Percentiles rank a stretch among this genome's conserved stretches.
Evolutionary conservation across 768 basidiomycete genomes (phyloP).

Genomic region (Sporobolomyces phaffii): DNA sequence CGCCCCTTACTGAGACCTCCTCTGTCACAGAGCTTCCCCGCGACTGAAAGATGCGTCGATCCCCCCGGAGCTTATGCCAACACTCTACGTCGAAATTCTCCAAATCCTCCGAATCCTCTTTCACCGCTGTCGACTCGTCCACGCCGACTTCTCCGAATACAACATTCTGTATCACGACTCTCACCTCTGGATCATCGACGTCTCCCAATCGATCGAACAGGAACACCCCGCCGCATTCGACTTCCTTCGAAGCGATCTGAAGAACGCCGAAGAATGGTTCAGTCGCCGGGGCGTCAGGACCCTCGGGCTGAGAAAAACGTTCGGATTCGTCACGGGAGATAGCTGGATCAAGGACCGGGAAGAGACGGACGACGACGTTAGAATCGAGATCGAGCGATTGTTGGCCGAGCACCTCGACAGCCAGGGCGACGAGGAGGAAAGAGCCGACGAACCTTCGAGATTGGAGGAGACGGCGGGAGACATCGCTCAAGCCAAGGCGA

Average conservation of each 20-base stretch:
- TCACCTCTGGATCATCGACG: slow-evolving; percentile 90
- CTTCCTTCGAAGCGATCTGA: slow-evolving; percentile 84
- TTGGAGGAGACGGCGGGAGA: slow-evolving; percentile 11
- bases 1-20: no score
- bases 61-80: slow-evolving; percentile 52
- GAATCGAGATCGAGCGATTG: slow-evolving; percentile 36
- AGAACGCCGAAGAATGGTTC: slow-evolving; percentile 91
- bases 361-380: slow-evolving; percentile 33
- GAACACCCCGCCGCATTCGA: slow-evolving; percentile 96
- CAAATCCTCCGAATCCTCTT: slow-evolving; percentile 76
- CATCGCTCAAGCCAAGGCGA: slow-evolving; percentile 1
- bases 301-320: slow-evolving; percentile 72
- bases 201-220: slow-evolving; percentile 96
- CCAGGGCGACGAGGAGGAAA: slow-evolving; percentile 54
- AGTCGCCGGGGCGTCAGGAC: slow-evolving; percentile 64
- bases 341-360: slow-evolving; percentile 47
- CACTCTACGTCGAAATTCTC: slow-evolving; percentile 72
- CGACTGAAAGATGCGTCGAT: slow-evolving; percentile 82
- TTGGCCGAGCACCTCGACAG: slow-evolving; percentile 38
- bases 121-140: slow-evolving; percentile 84
- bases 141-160: slow-evolving; percentile 97
- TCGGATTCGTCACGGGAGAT: slow-evolving; percentile 70
- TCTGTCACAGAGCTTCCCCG: slow-evolving; percentile 78
- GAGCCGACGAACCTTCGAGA: slow-evolving; percentile 17
- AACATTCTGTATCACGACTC: slow-evolving; percentile 66